Conservation (phyloP, 202 grass and related monocot species). For the Digitaria exilis region DNA sequence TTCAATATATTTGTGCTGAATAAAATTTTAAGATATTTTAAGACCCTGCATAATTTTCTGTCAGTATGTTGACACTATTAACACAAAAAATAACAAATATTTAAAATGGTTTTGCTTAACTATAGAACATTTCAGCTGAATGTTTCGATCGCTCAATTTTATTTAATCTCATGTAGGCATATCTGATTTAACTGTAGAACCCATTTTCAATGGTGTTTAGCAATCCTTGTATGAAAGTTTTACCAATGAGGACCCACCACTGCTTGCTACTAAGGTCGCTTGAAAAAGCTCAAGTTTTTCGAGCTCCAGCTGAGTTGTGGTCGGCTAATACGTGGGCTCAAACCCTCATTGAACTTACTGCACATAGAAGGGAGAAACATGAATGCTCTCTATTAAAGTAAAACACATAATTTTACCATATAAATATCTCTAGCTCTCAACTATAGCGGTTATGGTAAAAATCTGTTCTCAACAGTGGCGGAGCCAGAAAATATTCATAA, state of each 20-base stretch:
- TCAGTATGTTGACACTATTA: neutral
- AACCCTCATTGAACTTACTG: neutral
- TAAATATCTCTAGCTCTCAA: neutral
- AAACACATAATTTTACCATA: neutral
- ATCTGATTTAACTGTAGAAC: neutral
- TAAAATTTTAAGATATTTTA: neutral
- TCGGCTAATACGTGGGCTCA: neutral
- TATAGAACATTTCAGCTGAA: neutral
- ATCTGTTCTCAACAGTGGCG: neutral
- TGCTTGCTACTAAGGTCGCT: neutral
- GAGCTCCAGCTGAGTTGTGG: neutral
- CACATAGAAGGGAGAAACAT: neutral
- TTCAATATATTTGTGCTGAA: neutral
- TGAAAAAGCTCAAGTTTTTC: neutral
- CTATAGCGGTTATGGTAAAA: neutral
- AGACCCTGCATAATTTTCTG: neutral
- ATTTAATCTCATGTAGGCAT: neutral
- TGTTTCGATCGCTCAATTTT: neutral
- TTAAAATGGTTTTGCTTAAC: neutral
- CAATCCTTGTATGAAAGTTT: neutral
- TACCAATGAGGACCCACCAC: neutral
- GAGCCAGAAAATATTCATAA: no score
- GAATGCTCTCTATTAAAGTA: neutral
- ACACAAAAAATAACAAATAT: neutral
- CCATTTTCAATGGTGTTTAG: neutral